Percentiles rank a stretch among this genome's conserved stretches.
Conservation (phyloP, 176 grass and related monocot species). For the Juncus inflexus region DNA sequence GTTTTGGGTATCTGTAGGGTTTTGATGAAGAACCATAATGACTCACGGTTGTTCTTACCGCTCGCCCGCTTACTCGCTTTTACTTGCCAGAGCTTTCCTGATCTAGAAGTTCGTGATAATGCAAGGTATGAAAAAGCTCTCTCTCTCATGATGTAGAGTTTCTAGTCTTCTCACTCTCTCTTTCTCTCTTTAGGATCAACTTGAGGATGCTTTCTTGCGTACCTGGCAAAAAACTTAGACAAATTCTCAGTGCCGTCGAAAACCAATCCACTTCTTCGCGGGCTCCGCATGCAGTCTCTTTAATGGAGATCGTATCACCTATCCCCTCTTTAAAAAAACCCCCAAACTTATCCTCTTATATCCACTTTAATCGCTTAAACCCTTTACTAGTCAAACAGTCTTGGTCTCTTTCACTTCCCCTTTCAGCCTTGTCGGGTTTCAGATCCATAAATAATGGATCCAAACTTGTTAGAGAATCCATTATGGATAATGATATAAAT, state of each 20-base stretch:
- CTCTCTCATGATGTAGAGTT: background rate
- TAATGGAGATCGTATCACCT: constrained; percentile 56
- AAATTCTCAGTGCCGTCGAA: constrained; percentile 53
- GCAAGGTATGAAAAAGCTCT: constrained; percentile 48
- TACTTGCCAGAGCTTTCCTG: constrained; percentile 69
- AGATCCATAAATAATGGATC: constrained; percentile 30
- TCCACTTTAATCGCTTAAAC: constrained; percentile 68
- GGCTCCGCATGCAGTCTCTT: constrained; percentile 53
- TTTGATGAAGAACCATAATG: constrained; percentile 77
- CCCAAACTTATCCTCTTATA: constrained; percentile 57
- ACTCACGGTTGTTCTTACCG: constrained; percentile 61
- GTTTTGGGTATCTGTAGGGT: constrained; percentile 69
- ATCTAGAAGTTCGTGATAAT: constrained; percentile 91
- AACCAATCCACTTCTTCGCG: constrained; percentile 48
- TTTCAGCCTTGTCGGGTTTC: constrained; percentile 40
- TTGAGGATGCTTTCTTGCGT: constrained; percentile 81
- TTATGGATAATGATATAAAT: constrained; percentile 36
- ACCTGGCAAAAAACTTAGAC: constrained; percentile 87
- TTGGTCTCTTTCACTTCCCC: constrained; percentile 57
- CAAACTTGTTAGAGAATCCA: constrained; percentile 31
- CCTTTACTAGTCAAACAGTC: constrained; percentile 77
- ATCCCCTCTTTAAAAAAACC: constrained; percentile 37
- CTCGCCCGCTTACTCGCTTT: constrained; percentile 52
- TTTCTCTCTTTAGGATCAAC: constrained; percentile 55
- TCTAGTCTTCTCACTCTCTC: constrained; percentile 30